phyloP scores from a whole-genome alignment of 2,329 filamentous ascomycete genomes.

The Zarea fungicola region DNA sequence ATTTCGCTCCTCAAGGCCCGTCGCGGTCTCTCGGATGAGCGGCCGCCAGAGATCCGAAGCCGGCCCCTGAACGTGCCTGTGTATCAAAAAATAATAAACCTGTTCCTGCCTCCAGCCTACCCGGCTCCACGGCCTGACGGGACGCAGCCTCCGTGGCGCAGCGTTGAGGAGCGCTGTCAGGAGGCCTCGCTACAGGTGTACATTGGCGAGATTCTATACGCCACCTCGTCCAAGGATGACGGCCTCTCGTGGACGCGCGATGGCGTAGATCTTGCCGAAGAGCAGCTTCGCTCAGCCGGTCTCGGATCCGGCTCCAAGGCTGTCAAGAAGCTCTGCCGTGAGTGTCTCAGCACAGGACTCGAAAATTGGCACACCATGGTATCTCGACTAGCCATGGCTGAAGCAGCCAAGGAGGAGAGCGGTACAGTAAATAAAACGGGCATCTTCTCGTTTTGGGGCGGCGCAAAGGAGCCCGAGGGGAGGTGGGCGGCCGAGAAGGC shows the following conservation, averaged over 20 bases:
- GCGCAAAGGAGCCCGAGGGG: constrained; percentile 31
- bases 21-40: constrained; percentile 47
- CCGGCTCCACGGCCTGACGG: constrained; percentile 68
- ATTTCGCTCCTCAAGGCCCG: constrained; percentile 78
- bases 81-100: constrained; percentile 20
- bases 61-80: constrained; percentile 13
- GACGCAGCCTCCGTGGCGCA: constrained; percentile 59
- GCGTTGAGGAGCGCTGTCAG: constrained; percentile 64
- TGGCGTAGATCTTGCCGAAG: constrained; percentile 74
- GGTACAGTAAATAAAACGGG: constrained; percentile 28
- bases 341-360: constrained; percentile 72
- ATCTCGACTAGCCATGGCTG: constrained; percentile 51
- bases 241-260: constrained; percentile 88
- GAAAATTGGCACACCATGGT: constrained; percentile 84
- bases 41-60: constrained; percentile 19
- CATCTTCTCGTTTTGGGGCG: constrained; percentile 34
- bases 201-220: constrained; percentile 89
- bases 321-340: constrained; percentile 56
- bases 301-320: constrained; percentile 21
- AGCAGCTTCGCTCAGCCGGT: constrained; percentile 49
- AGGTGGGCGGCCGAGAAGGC: constrained; percentile 52
- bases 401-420: constrained; percentile 34
- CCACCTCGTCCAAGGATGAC: constrained; percentile 54
- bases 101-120: constrained; percentile 51
- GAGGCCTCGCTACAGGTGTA: constrained; percentile 84